phyloP scores from a whole-genome alignment of 495 filamentous ascomycete species.

The Penicillium pancosmium region DNA sequence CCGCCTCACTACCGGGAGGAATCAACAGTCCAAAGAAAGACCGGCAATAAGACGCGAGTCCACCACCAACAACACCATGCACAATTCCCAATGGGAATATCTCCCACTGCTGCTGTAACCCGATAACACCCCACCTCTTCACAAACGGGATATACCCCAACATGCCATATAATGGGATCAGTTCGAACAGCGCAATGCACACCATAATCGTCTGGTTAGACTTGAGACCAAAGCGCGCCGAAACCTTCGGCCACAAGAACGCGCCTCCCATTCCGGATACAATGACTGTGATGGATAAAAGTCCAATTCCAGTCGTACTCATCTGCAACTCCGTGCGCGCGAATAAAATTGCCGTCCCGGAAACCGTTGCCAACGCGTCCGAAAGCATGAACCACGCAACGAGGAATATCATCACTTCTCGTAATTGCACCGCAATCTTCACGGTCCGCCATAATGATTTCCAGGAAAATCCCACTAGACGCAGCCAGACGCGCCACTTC shows the following conservation, averaged over 20 bases:
- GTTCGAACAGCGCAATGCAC: slow-evolving; percentile 79
- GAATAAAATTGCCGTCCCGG: slow-evolving; percentile 88
- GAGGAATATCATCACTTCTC: slow-evolving; percentile 81
- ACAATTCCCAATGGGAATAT: slow-evolving; percentile 85
- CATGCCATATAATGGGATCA: slow-evolving; percentile 85
- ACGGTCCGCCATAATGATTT: slow-evolving; percentile 75
- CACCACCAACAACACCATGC: slow-evolving; percentile 85
- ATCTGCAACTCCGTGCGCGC: slow-evolving; percentile 85
- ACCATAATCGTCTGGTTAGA: slow-evolving; percentile 81
- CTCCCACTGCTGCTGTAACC: slow-evolving; percentile 86
- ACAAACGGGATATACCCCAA: slow-evolving; percentile 81
- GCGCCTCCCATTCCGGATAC: slow-evolving; percentile 78
- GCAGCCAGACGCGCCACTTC: slow-evolving; percentile 38
- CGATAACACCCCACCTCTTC: slow-evolving; percentile 69
- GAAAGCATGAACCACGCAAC: slow-evolving; percentile 87
- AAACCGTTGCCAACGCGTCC: slow-evolving; percentile 87
- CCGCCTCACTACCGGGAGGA: slow-evolving; percentile 87
- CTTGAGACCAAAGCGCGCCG: slow-evolving; percentile 58
- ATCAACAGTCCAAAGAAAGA: slow-evolving; percentile 83
- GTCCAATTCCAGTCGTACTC: slow-evolving; percentile 70
- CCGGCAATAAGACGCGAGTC: slow-evolving; percentile 81
- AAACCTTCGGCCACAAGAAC: slow-evolving; percentile 78
- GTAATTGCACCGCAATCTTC: slow-evolving; percentile 70
- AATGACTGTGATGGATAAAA: slow-evolving; percentile 84
- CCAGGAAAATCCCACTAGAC: slow-evolving; percentile 77